Conservation (phyloP, 2,329 filamentous ascomycete species). For the Fusarium albidum region DNA sequence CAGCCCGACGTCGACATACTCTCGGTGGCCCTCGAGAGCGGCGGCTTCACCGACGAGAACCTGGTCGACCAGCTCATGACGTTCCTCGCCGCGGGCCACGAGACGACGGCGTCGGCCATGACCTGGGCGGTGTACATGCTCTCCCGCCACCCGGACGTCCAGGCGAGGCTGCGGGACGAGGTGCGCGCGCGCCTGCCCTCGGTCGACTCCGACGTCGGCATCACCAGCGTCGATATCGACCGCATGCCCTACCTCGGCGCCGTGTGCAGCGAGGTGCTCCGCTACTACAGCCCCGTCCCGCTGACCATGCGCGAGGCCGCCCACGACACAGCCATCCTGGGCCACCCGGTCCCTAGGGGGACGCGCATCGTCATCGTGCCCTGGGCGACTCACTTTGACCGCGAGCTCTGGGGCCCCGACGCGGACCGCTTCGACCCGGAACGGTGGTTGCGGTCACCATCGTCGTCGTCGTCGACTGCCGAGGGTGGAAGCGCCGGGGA, state of each 20-base stretch:
- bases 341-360: conserved; percentile 72
- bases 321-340: conserved; percentile 70
- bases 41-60: conserved; percentile 78
- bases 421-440: conserved; percentile 81
- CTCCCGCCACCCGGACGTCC: conserved; percentile 70
- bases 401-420: conserved; percentile 77
- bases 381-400: conserved; percentile 75
- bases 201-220: conserved; percentile 45
- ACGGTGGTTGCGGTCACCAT: no score
- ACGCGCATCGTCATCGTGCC: conserved; percentile 73
- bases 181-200: conserved; percentile 68
- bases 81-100: conserved; percentile 83
- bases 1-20: conserved; percentile 75
- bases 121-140: conserved; percentile 80
- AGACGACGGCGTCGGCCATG: conserved; percentile 79
- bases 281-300: conserved; percentile 76
- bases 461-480: conserved; percentile 51
- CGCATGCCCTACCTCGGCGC: conserved; percentile 81
- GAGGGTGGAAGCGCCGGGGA: conserved; percentile 45
- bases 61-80: conserved; percentile 93
- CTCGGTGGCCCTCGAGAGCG: conserved; percentile 79
- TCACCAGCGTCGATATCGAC: conserved; percentile 66
- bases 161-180: conserved; percentile 73
- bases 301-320: conserved; percentile 73
- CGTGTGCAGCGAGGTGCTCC: conserved; percentile 79